These are phyloP conservation scores for Microdochium bolleyi DNA, from an alignment of 2,329 filamentous ascomycete species.

Conservation along the genomic window DNA sequence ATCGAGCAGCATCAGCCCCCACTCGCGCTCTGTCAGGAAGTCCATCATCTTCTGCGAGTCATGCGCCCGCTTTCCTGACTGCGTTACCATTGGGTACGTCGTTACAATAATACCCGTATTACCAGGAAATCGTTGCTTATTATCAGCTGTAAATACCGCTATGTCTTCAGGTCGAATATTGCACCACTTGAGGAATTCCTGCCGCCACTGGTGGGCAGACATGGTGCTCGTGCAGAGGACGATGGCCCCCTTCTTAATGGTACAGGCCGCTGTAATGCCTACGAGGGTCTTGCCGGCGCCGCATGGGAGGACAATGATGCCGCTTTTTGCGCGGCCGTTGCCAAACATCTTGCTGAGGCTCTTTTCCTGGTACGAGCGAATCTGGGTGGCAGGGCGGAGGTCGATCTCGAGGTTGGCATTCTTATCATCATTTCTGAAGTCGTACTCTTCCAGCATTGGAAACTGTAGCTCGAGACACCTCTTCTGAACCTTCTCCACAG, in stretches of 20 bases:
- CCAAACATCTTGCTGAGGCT: constrained; percentile 99
- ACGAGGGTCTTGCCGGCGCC: constrained; percentile 96
- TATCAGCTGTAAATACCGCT: constrained; percentile 88
- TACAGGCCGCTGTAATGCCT: constrained; percentile 93
- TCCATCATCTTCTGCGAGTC: constrained; percentile 98
- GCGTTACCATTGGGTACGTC: constrained; percentile 98
- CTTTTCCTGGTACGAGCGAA: constrained; percentile 92
- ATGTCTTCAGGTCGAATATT: constrained; percentile 92
- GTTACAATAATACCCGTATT: constrained; percentile 95
- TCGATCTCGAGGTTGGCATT: constrained; percentile 94
- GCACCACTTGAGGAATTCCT: constrained; percentile 97
- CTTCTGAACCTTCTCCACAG: constrained; percentile 81
- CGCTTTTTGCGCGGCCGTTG: constrained; percentile 93
- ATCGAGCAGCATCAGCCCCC: constrained; percentile 94
- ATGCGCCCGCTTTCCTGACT: constrained; percentile 77
- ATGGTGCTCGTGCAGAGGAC: constrained; percentile 95
- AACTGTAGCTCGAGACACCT: constrained; percentile 80
- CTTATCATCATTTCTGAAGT: constrained; percentile 83
- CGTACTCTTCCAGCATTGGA: constrained; percentile 92
- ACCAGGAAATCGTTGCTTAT: constrained; percentile 74
- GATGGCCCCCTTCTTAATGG: constrained; percentile 93
- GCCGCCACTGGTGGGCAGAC: constrained; percentile 94
- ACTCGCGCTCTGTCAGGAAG: constrained; percentile 81
- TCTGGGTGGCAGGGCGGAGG: constrained; percentile 79
- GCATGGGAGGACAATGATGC: constrained; percentile 93